Base-by-base conservation (phyloP, 352 stramenopile species). In the Phytophthora citrophthora region DNA sequence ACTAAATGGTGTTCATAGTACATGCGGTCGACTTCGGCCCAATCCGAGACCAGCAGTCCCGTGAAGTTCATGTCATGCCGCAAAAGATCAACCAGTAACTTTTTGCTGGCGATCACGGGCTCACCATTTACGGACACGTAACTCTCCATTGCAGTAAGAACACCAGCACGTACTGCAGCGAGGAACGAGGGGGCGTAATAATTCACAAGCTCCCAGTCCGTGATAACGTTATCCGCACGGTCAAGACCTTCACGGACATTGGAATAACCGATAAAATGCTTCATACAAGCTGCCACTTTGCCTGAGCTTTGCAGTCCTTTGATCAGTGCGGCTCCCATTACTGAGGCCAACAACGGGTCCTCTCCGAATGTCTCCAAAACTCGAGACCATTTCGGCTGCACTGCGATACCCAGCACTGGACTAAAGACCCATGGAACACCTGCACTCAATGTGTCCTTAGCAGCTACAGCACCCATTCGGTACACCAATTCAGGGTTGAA, bases 311-410 rank as follows among this genome's bases (percentile, higher is more conserved):
- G 91, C 53, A 98, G 87, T 18, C 92, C 92, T 34, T 77, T 53
- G 39, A 97, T 90, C 64, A 95, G 81, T 16, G 74, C 61, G 1
- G 62, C 56, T 2, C 77, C 89, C 82, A 98, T 91, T 34, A 76
- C 51, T 0, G 83, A 86, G 3, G 83, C 86, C 6, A 97, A 2
- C 24, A 77, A 47, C n/a, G 90, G 89, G 68, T 97, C 91, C 70
- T 98, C 91, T 23, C 94, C 94, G 70, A 98, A 98, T 3, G 92
- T 98, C 69, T 98, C 93, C 61, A 93, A 98, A n/a, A 96, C 79
- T 4, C 94, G 83, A 23, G 87, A 71, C 92, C 93, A 98, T 52
- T 88, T 82, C 1, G 91, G 88, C 49, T 94, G 74, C 32, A 82
- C 63, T 18, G 95, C 74, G 51, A 95, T 90, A 0, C 83, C 91